Evolutionary conservation across 345 rosid genomes (phyloP).

Genomic region (Populus deltoides): DNA sequence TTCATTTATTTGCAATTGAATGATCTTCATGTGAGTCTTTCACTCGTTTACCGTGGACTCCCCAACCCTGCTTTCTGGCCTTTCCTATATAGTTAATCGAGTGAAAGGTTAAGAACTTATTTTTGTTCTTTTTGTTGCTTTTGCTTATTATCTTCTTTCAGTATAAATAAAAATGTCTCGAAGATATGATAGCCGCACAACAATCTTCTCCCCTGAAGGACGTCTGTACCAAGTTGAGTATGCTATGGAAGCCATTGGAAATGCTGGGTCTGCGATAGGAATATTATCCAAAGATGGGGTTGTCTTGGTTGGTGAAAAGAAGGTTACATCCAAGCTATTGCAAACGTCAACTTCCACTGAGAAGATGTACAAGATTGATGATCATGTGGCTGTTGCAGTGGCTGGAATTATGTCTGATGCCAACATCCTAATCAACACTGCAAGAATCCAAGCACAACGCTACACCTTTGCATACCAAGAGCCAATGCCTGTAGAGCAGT

Average conservation of each 20-base stretch:
- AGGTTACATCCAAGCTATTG: conserved; percentile 93
- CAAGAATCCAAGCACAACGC: conserved; percentile 91
- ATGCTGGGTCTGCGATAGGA: conserved; percentile 93
- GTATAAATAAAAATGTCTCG: conserved; percentile 59
- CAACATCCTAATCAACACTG: conserved; percentile 90
- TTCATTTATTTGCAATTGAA: not conserved
- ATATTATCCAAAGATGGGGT: conserved; percentile 87
- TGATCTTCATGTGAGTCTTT: not conserved
- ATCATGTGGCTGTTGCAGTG: conserved; percentile 92
- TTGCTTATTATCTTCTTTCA: not conserved
- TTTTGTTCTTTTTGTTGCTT: not conserved
- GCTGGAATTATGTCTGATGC: conserved; percentile 99
- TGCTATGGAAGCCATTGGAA: conserved; percentile 98
- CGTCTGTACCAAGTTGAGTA: conserved; percentile 98
- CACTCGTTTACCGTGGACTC: not conserved
- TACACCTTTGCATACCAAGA: conserved; percentile 88
- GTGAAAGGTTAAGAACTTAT: not conserved
- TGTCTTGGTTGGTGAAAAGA: conserved; percentile 90
- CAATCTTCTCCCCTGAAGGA: conserved; percentile 98
- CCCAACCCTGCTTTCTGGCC: not conserved
- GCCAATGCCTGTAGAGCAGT: conserved; percentile 96
- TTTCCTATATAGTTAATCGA: not conserved
- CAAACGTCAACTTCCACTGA: conserved; percentile 88
- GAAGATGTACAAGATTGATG: conserved; percentile 98
- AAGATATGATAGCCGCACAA: conserved; percentile 97